Conservation (phyloP, 176 grass and related monocot species). For the Themeda triandra region DNA sequence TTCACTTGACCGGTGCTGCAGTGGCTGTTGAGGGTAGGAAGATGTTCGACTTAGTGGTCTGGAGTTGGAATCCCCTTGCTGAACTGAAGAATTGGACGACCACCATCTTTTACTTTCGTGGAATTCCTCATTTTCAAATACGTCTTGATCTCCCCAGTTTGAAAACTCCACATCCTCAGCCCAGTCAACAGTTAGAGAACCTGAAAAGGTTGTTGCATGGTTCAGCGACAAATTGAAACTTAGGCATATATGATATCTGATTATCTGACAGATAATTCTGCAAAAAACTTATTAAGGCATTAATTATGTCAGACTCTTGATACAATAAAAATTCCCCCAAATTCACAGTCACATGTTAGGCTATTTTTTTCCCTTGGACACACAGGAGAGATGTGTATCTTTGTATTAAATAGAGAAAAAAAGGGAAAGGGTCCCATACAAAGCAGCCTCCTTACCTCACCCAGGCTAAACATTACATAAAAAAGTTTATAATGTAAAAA, state of each 20-base stretch:
- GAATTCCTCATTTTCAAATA: constrained; percentile 60
- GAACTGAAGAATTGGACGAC: constrained; percentile 53
- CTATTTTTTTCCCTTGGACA: background rate
- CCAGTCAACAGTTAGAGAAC: constrained; percentile 93
- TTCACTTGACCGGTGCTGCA: constrained; percentile 69
- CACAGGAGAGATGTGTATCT: background rate
- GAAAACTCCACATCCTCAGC: constrained; percentile 61
- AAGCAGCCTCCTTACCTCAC: background rate
- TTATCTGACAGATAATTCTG: background rate
- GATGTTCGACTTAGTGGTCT: constrained; percentile 77
- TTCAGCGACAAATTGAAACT: constrained; percentile 22
- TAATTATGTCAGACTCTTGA: background rate
- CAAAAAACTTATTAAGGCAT: background rate
- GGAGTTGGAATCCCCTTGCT: constrained; percentile 52
- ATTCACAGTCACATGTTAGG: background rate
- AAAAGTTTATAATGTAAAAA: too few relatives aligned
- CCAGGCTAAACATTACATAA: background rate
- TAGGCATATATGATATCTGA: background rate
- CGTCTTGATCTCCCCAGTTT: constrained; percentile 70
- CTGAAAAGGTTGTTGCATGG: constrained; percentile 45
- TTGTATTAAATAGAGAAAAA: background rate
- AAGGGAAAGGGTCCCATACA: background rate
- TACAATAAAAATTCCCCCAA: background rate
- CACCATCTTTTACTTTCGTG: constrained; percentile 81
- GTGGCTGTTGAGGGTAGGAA: constrained; percentile 81